Base-by-base conservation (phyloP, 225 moss, liverwort and hornwort genomes). In the Takakia lepidozioides region DNA sequence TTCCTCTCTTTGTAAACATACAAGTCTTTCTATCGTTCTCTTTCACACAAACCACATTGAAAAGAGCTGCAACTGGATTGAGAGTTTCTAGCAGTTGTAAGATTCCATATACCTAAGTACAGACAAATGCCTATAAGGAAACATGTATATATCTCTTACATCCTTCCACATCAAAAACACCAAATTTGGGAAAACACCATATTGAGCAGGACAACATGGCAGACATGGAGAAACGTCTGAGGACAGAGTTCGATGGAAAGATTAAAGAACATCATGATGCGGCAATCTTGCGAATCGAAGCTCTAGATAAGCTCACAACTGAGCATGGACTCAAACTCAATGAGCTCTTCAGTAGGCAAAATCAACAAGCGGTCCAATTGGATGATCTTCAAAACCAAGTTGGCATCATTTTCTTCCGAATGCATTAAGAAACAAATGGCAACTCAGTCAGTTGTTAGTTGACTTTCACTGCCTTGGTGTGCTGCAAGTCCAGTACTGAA, bases 301-400 rank as follows among this genome's bases (percentile, higher is more conserved):
- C 72, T 20, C 64, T 77, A 17, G 72, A 72, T 46, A 61, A 72
- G 60, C 72, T 72, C 40, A 67, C 67, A 10, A 25, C 56, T 60
- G 49, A 59, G 19, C 56, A 72, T 32, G 76, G 54, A 14, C 56
- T 72, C 46, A 64, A 64, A 40, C 64, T 68, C 21, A 64, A 72
- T 42, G 62, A 70, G 3, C 66, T 55, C 1, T 58, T 66, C 26
- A 65, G 51, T 40, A 70, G 57, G 0, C 59, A 59, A 57, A 58
- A 51, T 50, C 72, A 76, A 27, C 76, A 76, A 68, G 68, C 71
- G 6, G 51, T 52, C 29, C 76, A 72, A 24, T 49, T 77, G 1
- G 68, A 72, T 32, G 77, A 77, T 22, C 67, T 77, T 41, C 71
- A 77, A 32, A 72, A 77, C 57, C 71, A 77, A 77, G 72, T 77